Percentiles rank a stretch among this genome's conserved stretches.
phyloP scores from a whole-genome alignment of 2,329 filamentous ascomycete genomes.

The Colletotrichum orchidophilum region DNA sequence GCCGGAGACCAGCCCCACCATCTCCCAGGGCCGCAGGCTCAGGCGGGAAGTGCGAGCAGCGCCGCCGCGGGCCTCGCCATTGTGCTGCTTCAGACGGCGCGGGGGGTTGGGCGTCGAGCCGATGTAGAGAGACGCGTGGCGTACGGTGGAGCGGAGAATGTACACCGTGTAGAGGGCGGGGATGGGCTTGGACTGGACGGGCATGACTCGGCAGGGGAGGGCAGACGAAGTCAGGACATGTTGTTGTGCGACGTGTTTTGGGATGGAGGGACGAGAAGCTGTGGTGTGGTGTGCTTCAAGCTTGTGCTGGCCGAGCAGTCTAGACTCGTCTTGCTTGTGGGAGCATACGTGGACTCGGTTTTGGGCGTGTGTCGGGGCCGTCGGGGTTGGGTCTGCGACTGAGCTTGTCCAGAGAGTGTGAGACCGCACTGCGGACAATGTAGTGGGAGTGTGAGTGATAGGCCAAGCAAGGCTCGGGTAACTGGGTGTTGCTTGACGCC shows the following conservation, averaged over 20 bases:
- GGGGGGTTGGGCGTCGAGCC: constrained; percentile 91
- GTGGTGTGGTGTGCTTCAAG: neutral
- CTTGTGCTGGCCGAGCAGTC: constrained; percentile 15
- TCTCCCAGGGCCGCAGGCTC: constrained; percentile 86
- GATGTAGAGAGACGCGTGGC: constrained; percentile 80
- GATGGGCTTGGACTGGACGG: constrained; percentile 65
- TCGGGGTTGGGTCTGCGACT: constrained; percentile 1
- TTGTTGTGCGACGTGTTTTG: constrained; percentile 30
- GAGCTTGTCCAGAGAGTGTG: neutral
- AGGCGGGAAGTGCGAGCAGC: constrained; percentile 77
- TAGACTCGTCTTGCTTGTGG: constrained; percentile 13
- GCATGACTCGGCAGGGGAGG: constrained; percentile 45
- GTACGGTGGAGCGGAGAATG: constrained; percentile 83
- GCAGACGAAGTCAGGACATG: constrained; percentile 28
- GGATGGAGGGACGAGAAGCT: neutral
- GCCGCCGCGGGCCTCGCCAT: constrained; percentile 84
- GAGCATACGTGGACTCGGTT: constrained; percentile 29
- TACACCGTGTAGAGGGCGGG: constrained; percentile 95
- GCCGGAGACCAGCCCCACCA: constrained; percentile 85
- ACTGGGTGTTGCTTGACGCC: neutral
- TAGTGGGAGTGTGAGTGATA: neutral
- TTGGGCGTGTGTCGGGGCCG: constrained; percentile 27
- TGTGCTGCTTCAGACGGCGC: constrained; percentile 88
- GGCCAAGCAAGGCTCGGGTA: neutral
- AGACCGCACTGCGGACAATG: neutral